These are phyloP conservation scores for Cutaneotrichosporon cutaneum DNA, from an alignment of 1,284 basidiomycete genomes.

Conservation along the genomic window DNA sequence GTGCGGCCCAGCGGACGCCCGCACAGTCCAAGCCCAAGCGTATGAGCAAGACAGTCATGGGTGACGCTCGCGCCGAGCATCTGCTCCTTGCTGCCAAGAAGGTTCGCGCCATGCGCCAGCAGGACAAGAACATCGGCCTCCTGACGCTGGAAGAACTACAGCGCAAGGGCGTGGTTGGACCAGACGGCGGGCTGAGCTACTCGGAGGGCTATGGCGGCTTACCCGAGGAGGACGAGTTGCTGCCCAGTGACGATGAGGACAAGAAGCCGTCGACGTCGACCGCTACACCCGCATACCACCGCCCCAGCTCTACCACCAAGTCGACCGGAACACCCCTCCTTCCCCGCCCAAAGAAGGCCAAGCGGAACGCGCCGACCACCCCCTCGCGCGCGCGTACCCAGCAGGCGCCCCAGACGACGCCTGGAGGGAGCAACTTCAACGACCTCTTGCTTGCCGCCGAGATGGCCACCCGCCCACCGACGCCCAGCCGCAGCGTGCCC, in stretches of 20 bases:
- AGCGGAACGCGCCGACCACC: slow-evolving; percentile 32
- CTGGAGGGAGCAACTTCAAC: slow-evolving; percentile 48
- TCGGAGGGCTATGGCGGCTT: slow-evolving; percentile 46
- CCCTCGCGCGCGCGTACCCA: slow-evolving; percentile 30
- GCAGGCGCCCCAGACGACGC: slow-evolving; percentile 40
- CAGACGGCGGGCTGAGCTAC: slow-evolving; percentile 47
- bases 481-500: slow-evolving; percentile 31
- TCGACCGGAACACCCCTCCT: slow-evolving; percentile 29
- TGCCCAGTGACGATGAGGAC: slow-evolving; percentile 24
- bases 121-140: slow-evolving; percentile 34
- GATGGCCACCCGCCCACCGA: slow-evolving; percentile 43
- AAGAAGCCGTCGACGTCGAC: slow-evolving; percentile 1
- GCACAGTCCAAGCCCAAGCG: background rate
- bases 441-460: slow-evolving; percentile 49
- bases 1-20: background rate
- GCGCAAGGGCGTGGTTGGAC: slow-evolving; percentile 43
- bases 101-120: slow-evolving; percentile 40
- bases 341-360: slow-evolving; percentile 37
- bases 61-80: slow-evolving; percentile 51
- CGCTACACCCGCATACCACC: slow-evolving; percentile 2
- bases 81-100: slow-evolving; percentile 48
- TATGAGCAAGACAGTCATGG: slow-evolving; percentile 33
- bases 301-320: slow-evolving; percentile 2
- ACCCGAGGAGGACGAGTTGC: slow-evolving; percentile 26
- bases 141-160: slow-evolving; percentile 45